Percentiles rank a stretch among this genome's conserved stretches.
Conservation (phyloP, 345 rosid genomes). For the Trapa incisa region DNA sequence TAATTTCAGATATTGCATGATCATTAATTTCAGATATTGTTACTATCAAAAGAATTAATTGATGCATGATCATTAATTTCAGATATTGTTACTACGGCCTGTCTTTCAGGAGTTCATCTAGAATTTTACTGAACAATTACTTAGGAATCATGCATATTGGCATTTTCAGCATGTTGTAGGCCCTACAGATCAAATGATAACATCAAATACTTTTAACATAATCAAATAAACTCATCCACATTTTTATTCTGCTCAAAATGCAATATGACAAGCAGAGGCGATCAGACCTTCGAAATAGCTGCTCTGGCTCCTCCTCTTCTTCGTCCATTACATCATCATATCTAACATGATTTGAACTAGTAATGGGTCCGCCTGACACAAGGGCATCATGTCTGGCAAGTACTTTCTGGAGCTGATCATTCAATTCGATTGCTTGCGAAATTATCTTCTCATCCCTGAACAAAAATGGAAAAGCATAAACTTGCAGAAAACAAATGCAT, state of each 20-base stretch:
- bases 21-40: background rate
- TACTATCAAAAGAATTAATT: constrained; percentile 20
- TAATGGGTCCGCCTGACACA: constrained; percentile 31
- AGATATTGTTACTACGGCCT: background rate
- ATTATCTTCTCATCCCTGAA: constrained; percentile 75
- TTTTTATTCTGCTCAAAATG: background rate
- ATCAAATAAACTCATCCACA: background rate
- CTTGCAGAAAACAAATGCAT: background rate
- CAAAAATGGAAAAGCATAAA: constrained; percentile 2
- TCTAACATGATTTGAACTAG: constrained; percentile 27
- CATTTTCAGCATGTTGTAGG: background rate
- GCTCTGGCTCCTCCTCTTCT: constrained; percentile 54
- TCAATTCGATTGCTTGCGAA: constrained; percentile 83
- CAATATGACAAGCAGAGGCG: background rate
- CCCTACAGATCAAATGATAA: background rate
- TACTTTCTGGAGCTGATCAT: constrained; percentile 80
- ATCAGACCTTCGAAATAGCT: constrained; percentile 71
- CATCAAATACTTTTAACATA: background rate
- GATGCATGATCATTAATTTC: background rate
- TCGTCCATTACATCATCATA: constrained; percentile 49
- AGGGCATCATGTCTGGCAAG: constrained; percentile 69
- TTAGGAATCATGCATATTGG: background rate
- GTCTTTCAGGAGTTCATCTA: background rate
- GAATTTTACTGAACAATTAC: background rate
- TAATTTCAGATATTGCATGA: background rate